Evolutionary conservation across 1,284 basidiomycete species (phyloP), one percentile per base, ranked within the genome.

Genomic region (Phellopilus nigrolimitatus): DNA sequence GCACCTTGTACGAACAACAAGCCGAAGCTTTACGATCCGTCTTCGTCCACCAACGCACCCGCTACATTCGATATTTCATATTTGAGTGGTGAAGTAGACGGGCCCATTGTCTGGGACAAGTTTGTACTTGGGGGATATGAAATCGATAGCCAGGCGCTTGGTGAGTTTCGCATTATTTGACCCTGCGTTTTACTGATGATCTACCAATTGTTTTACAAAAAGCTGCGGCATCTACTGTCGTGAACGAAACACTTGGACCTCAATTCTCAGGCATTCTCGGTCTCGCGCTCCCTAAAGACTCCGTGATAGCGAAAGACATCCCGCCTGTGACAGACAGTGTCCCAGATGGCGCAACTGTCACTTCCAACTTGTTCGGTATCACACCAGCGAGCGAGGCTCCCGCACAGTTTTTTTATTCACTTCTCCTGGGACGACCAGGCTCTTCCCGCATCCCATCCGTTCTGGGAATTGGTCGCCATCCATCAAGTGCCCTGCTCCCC

Each of bases 281-380:
- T n/a, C 77, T 89, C 34, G 82, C 84, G 1, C 77, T 87, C 17
- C 82, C 86, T 17, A 65, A 69, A 31, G 79, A 86, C 64, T 84
- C 80, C 15, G 59, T 79, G 55, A 88, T 88, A 48, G 70, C 77
- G 1, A 46, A 65, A 3, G 6, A 47, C 2, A 70, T 88, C 27
- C 70, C 75, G 0, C 71, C 82, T 0, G 68, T 68, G 9, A 70
- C 68, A 9, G 65, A 61, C 38, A 71, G 80, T 62, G 51, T 64
- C 2, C 74, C 79, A 0, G 81, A 86, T 57, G 85, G 85, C 44
- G 82, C 84, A 4, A 62, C 78, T 0, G 69, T 82, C 62, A 65
- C 76, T 0, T 80, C 82, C 12, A 87, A 86, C 57, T 68, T 88
- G 39, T 83, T 86, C 65, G 75, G 77, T 38, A 76, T 84, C 51